phyloP scores from a whole-genome alignment of 1,139 yeast genomes.

The Saccharomyces hybrid region DNA sequence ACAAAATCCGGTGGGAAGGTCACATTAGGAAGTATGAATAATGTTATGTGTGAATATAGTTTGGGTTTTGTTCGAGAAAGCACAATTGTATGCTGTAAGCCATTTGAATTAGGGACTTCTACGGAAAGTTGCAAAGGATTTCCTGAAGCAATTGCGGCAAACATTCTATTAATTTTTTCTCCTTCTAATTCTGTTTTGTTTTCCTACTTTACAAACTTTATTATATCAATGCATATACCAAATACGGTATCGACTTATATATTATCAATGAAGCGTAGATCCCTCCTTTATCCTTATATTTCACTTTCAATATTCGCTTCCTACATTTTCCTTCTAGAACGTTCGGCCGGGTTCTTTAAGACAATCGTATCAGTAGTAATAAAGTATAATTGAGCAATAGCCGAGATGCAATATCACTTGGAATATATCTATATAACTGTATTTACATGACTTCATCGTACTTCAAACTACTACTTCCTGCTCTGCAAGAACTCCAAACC shows the following conservation, averaged over 20 bases:
- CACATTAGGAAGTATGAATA: slow-evolving; percentile 65
- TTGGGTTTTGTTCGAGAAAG: slow-evolving; percentile 31
- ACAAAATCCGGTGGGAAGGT: slow-evolving; percentile 60
- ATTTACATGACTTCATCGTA: not conserved
- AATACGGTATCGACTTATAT: not conserved
- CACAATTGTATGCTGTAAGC: slow-evolving; percentile 31
- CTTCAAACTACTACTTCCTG: not conserved
- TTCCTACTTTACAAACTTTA: not conserved
- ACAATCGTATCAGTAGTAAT: not conserved
- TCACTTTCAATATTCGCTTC: not conserved
- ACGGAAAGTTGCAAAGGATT: slow-evolving; percentile 31
- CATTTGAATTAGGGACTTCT: slow-evolving; percentile 32
- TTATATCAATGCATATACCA: not conserved
- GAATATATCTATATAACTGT: not conserved
- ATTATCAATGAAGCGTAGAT: not conserved
- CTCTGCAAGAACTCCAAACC: not conserved
- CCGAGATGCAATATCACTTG: too few relatives aligned
- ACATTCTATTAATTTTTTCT: slow-evolving; percentile 18
- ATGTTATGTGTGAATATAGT: slow-evolving; percentile 53
- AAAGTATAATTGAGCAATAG: not conserved
- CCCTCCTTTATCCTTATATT: not conserved
- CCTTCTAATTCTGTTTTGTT: not conserved
- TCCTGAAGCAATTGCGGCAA: slow-evolving; percentile 35
- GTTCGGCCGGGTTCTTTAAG: not conserved
- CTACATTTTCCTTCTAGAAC: not conserved